These are phyloP conservation scores for Phytophthora rubi DNA, from an alignment of 352 stramenopile species.

Conservation along the genomic window DNA sequence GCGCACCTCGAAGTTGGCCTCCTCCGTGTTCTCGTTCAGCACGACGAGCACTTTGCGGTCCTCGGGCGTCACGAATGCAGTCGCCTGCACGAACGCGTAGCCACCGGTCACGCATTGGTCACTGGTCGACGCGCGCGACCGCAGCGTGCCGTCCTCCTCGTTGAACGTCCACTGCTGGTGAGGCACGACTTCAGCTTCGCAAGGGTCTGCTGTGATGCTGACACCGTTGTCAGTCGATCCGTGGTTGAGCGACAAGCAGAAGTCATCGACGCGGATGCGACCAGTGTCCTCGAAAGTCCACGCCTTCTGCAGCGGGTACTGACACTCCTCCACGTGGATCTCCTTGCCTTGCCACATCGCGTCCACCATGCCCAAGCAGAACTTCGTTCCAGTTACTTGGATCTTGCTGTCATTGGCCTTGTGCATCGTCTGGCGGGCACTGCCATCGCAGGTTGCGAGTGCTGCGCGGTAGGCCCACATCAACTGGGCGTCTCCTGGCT, in stretches of 20 bases:
- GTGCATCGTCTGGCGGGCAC: slow-evolving; percentile 64
- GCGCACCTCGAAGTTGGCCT: slow-evolving; percentile 67
- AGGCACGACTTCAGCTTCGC: slow-evolving; percentile 38
- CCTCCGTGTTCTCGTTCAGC: slow-evolving; percentile 87
- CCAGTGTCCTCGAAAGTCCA: slow-evolving; percentile 66
- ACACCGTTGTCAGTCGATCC: slow-evolving; percentile 59
- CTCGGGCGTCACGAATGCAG: slow-evolving; percentile 74
- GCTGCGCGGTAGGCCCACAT: slow-evolving; percentile 61
- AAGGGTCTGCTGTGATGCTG: slow-evolving; percentile 61
- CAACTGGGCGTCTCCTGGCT: slow-evolving; percentile 69
- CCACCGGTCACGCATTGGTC: slow-evolving; percentile 83
- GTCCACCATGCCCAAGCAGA: slow-evolving; percentile 57
- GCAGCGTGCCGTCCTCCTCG: slow-evolving; percentile 54
- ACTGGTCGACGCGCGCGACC: slow-evolving; percentile 39
- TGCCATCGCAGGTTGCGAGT: slow-evolving; percentile 69
- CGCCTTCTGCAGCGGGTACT: slow-evolving; percentile 59
- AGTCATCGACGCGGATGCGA: slow-evolving; percentile 63
- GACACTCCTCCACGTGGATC: slow-evolving; percentile 65
- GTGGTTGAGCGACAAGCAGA: slow-evolving; percentile 76
- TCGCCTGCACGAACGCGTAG: slow-evolving; percentile 76
- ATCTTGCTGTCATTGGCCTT: slow-evolving; percentile 75
- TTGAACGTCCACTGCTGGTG: slow-evolving; percentile 73
- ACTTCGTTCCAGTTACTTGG: slow-evolving; percentile 62
- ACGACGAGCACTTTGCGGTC: slow-evolving; percentile 82
- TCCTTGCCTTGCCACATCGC: slow-evolving; percentile 15